Conservation (phyloP, 2,329 filamentous ascomycete genomes). For the Diaporthe ampelina region DNA sequence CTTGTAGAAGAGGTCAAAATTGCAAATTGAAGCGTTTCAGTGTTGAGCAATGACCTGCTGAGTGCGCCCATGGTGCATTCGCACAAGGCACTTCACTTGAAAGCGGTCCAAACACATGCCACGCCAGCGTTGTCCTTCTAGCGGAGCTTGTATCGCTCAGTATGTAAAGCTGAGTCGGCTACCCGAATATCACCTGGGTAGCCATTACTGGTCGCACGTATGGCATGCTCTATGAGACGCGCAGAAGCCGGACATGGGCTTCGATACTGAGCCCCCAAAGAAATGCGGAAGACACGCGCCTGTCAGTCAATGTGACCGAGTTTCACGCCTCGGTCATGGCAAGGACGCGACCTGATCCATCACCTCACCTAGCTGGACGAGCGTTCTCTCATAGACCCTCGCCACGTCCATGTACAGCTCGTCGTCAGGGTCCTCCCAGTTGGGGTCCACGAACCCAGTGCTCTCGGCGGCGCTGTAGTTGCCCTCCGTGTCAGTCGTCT, state of each 20-base stretch:
- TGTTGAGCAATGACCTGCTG: background rate
- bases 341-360: slow-evolving; percentile 62
- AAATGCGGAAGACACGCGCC: background rate
- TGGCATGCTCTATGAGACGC: background rate
- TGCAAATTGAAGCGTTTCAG: background rate
- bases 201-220: background rate
- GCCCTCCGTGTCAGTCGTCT: slow-evolving; percentile 51
- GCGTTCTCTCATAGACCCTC: slow-evolving; percentile 83
- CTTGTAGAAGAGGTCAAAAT: background rate
- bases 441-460: slow-evolving; percentile 44
- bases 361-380: slow-evolving; percentile 79
- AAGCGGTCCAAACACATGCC: background rate
- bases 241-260: background rate
- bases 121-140: background rate
- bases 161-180: background rate
- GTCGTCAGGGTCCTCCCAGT: slow-evolving; percentile 56
- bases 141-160: background rate
- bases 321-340: slow-evolving; percentile 19
- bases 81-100: background rate
- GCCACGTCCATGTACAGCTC: slow-evolving; percentile 77
- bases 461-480: slow-evolving; percentile 36
- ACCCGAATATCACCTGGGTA: background rate
- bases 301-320: background rate
- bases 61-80: background rate
- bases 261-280: too few relatives aligned